phyloP scores from a whole-genome alignment of 768 basidiomycete species.

The Lactarius quietus region DNA sequence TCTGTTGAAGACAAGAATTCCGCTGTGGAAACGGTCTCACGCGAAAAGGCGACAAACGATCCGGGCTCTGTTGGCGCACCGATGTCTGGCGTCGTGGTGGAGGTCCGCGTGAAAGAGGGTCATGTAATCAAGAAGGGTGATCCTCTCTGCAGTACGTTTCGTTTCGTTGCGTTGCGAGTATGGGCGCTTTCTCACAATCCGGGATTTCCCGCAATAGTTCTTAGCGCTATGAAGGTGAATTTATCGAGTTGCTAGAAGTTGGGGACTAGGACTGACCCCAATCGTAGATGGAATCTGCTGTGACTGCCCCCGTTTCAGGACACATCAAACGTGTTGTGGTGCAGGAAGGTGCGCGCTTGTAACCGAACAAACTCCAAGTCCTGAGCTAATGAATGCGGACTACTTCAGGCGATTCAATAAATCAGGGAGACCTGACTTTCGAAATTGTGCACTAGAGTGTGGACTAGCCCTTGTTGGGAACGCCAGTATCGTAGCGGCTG shows the following conservation, averaged over 20 bases:
- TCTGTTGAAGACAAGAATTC: constrained; percentile 96
- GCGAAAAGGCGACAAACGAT: constrained; percentile 91
- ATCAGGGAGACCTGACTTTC: constrained; percentile 86
- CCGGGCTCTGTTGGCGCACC: constrained; percentile 97
- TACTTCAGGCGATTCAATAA: constrained; percentile 81
- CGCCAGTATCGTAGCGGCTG: not conserved
- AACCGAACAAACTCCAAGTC: constrained; percentile 7
- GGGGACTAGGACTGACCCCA: constrained; percentile 25
- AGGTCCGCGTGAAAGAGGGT: constrained; percentile 96
- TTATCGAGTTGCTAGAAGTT: constrained; percentile 13
- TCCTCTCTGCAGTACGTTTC: constrained; percentile 77
- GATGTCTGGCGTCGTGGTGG: constrained; percentile 97
- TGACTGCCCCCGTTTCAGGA: constrained; percentile 94
- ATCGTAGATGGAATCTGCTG: constrained; percentile 91
- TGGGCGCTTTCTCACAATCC: constrained; percentile 22
- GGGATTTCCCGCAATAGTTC: constrained; percentile 45
- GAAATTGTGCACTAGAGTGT: constrained; percentile 81
- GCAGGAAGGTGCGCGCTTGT: constrained; percentile 59
- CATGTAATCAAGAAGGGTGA: constrained; percentile 98
- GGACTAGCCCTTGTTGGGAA: constrained; percentile 39
- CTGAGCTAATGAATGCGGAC: constrained; percentile 11
- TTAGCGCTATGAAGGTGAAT: constrained; percentile 94
- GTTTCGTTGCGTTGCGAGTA: constrained; percentile 14
- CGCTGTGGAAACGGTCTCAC: constrained; percentile 89
- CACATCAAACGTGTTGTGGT: constrained; percentile 93